phyloP scores from a whole-genome alignment of 2,329 filamentous ascomycete genomes.

The Pezizomycotina sp. region DNA sequence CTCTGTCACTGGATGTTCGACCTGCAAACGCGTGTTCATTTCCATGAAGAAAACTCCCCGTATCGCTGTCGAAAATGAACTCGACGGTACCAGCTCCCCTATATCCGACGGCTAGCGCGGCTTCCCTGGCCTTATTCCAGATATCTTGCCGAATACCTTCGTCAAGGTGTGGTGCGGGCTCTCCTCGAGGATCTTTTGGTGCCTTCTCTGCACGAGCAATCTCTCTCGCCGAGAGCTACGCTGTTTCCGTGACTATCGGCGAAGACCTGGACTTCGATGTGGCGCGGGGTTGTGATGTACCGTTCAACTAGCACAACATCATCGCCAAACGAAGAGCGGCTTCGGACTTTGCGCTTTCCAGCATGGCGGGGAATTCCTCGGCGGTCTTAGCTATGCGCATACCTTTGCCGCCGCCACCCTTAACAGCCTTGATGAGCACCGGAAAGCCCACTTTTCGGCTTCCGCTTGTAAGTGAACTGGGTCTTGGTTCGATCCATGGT shows the following conservation, averaged over 20 bases:
- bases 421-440: slow-evolving; percentile 64
- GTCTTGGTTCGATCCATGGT: slow-evolving; percentile 75
- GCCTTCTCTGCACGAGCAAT: slow-evolving; percentile 74
- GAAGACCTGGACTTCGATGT: slow-evolving; percentile 84
- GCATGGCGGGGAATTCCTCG: slow-evolving; percentile 52
- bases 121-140: slow-evolving; percentile 49
- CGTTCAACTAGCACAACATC: slow-evolving; percentile 72
- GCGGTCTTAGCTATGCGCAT: slow-evolving; percentile 57
- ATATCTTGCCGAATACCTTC: slow-evolving; percentile 43
- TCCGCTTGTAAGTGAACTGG: slow-evolving; percentile 44
- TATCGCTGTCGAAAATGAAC: slow-evolving; percentile 73
- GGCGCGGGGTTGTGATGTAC: slow-evolving; percentile 61
- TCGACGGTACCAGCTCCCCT: slow-evolving; percentile 81
- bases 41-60: slow-evolving; percentile 67
- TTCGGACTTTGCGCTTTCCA: slow-evolving; percentile 57
- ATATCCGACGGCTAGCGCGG: slow-evolving; percentile 62
- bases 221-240: slow-evolving; percentile 70
- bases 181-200: slow-evolving; percentile 86
- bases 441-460: slow-evolving; percentile 53
- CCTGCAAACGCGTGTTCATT: slow-evolving; percentile 71
- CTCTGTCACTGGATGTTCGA: slow-evolving; percentile 89
- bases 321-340: slow-evolving; percentile 67
- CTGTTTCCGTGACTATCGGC: slow-evolving; percentile 65
- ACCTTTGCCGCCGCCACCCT: slow-evolving; percentile 69
- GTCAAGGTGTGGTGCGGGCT: slow-evolving; percentile 54